phyloP scores from a whole-genome alignment of 345 rosid genomes.

The Eucalyptus brandiana region DNA sequence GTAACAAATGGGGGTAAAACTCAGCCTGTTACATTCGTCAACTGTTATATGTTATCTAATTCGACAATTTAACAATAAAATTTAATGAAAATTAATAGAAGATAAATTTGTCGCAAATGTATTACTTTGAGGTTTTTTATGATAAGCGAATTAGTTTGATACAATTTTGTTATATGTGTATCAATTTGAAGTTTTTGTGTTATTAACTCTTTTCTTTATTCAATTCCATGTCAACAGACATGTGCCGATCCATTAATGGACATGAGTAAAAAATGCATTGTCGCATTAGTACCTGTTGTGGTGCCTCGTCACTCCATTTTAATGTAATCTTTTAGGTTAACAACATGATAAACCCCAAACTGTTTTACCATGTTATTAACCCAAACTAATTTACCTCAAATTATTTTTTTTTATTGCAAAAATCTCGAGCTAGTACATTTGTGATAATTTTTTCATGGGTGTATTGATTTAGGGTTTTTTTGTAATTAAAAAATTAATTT shows the following conservation, averaged over 20 bases:
- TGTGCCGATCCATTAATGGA: not conserved
- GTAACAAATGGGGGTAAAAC: no score
- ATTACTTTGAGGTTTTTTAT: no score
- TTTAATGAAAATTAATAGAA: no score
- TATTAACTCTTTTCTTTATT: not conserved
- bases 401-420: rapidly evolving
- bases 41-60: rapidly evolving
- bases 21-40: rapidly evolving
- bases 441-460: rapidly evolving
- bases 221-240: not conserved
- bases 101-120: rapidly evolving
- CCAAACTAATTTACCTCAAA: rapidly evolving
- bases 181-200: no score
- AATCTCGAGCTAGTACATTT: rapidly evolving
- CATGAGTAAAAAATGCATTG: not conserved
- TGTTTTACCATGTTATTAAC: no score
- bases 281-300: not conserved
- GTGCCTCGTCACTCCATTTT: not conserved
- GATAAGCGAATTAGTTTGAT: rapidly evolving
- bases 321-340: not conserved
- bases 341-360: no score
- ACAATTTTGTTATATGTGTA: rapidly evolving
- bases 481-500: rapidly evolving
- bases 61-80: rapidly evolving
- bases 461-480: rapidly evolving